Conservation (phyloP, 768 basidiomycete species). For the Pleurotus citrinopileatus region DNA sequence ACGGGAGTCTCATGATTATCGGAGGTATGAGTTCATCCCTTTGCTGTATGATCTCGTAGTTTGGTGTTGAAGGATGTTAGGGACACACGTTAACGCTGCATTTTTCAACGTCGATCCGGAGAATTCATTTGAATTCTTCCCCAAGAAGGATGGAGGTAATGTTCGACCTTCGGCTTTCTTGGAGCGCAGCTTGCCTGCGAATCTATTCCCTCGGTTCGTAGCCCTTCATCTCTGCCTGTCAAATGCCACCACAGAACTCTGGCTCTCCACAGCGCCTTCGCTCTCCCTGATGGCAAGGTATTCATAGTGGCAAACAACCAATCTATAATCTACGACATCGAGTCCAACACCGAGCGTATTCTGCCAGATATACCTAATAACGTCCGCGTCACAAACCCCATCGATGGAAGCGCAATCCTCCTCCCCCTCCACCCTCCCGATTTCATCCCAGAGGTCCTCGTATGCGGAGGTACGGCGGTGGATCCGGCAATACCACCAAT, state of each 20-base stretch:
- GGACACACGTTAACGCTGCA: conserved; percentile 32
- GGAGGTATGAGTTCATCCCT: conserved; percentile 7
- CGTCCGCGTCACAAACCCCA: conserved; percentile 49
- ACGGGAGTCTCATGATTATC: conserved; percentile 30
- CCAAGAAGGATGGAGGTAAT: conserved; percentile 33
- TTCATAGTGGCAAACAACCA: conserved; percentile 34
- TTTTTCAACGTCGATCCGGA: conserved; percentile 24
- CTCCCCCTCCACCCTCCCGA: conserved; percentile 22
- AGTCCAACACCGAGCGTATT: conserved; percentile 28
- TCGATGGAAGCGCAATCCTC: conserved; percentile 51
- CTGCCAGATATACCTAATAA: conserved; percentile 35
- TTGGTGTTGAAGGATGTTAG: conserved; percentile 16
- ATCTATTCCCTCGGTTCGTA: conserved; percentile 45
- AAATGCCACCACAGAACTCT: conserved; percentile 32
- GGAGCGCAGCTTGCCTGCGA: conserved; percentile 47
- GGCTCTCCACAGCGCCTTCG: conserved; percentile 36
- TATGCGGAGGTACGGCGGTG: conserved; percentile 26
- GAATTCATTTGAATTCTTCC: conserved; percentile 53
- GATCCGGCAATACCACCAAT: conserved; percentile 26
- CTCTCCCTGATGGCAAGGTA: conserved; percentile 49
- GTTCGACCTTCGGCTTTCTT: conserved; percentile 50
- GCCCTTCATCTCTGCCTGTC: conserved; percentile 47
- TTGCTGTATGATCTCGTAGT: background rate
- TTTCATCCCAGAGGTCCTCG: conserved; percentile 34
- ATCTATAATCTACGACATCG: conserved; percentile 32